Evolutionary conservation across 495 filamentous ascomycete species (phyloP).

Genomic region (Aspergillus cavernicola): DNA sequence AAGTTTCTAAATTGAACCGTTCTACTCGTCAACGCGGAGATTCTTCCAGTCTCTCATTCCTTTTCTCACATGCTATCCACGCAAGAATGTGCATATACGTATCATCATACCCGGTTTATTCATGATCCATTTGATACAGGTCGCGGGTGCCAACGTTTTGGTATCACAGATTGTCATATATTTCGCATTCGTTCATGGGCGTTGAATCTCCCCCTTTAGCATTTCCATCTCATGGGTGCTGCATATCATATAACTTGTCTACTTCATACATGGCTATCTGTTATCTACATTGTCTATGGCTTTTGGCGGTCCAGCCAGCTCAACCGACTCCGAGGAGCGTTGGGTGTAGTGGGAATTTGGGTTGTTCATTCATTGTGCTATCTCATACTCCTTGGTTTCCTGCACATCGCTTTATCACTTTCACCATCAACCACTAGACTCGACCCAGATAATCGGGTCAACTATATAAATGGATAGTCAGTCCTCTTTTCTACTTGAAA

Average conservation of each 20-base stretch:
- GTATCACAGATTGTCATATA: constrained; percentile 21
- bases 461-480: background rate
- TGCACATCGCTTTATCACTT: background rate
- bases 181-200: constrained; percentile 12
- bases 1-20: constrained; percentile 24
- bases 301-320: constrained; percentile 4
- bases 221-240: constrained; percentile 10
- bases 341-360: constrained; percentile 11
- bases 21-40: no score
- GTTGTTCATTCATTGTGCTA: constrained; percentile 1
- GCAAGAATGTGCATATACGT: constrained; percentile 17
- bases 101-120: constrained; percentile 11
- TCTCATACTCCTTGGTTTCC: background rate
- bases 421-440: background rate
- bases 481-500: background rate
- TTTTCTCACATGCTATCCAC: background rate
- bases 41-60: no score
- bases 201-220: constrained; percentile 8
- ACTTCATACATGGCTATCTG: constrained; percentile 11
- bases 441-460: background rate
- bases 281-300: background rate
- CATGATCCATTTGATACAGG: constrained; percentile 28
- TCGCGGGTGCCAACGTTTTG: constrained; percentile 29
- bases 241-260: constrained; percentile 2
- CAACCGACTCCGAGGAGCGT: background rate